These are phyloP conservation scores for Tolypocladium nubicola DNA, from an alignment of 2,329 filamentous ascomycete genomes.

Conservation along the genomic window DNA sequence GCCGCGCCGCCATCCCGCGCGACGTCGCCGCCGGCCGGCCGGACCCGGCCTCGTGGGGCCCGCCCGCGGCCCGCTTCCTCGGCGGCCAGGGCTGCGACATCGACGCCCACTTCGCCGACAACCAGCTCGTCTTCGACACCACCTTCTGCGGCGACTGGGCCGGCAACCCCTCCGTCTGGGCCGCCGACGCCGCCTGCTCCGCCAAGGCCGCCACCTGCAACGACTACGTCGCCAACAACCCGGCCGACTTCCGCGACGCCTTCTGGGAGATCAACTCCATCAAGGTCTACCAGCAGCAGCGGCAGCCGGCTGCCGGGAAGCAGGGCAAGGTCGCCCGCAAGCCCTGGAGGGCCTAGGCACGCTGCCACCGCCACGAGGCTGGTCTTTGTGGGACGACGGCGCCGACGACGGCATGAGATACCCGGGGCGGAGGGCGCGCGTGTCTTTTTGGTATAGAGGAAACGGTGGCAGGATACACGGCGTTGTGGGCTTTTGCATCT, in stretches of 20 bases:
- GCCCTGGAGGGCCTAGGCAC: not conserved
- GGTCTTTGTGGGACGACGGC: not conserved
- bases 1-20: constrained; percentile 50
- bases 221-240: constrained; percentile 62
- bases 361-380: not conserved
- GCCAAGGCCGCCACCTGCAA: constrained; percentile 54
- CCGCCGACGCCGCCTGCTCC: constrained; percentile 43
- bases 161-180: constrained; percentile 50
- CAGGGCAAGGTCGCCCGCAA: not conserved
- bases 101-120: constrained; percentile 53
- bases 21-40: constrained; percentile 52
- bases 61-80: constrained; percentile 57
- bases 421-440: not conserved
- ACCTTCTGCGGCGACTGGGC: constrained; percentile 88
- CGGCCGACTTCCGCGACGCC: constrained; percentile 56
- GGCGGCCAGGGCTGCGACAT: constrained; percentile 62
- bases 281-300: constrained; percentile 41
- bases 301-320: constrained; percentile 2
- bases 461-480: not conserved
- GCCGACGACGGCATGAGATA: not conserved
- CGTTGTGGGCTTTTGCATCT: not conserved
- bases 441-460: not conserved
- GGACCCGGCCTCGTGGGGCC: constrained; percentile 57
- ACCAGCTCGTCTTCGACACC: constrained; percentile 73
- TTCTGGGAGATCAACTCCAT: constrained; percentile 71